Conservation (phyloP, 805 yeast species). For the Ogataea haglerorum region DNA sequence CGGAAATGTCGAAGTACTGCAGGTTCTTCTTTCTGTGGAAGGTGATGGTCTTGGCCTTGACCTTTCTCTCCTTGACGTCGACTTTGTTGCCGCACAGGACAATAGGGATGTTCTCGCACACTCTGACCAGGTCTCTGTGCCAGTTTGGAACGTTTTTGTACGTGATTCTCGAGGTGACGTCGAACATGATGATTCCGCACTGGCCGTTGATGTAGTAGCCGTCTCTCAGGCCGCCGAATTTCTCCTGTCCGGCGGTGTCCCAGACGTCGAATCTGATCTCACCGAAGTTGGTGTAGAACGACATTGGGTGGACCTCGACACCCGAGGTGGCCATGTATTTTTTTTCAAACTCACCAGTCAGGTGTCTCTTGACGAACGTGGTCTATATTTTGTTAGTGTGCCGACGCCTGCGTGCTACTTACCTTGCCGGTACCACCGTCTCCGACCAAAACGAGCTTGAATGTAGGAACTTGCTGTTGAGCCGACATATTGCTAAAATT, state of each 20-base stretch:
- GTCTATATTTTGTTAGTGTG: slow-evolving; percentile 45
- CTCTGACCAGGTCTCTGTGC: slow-evolving; percentile 99
- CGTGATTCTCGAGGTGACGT: slow-evolving; percentile 98
- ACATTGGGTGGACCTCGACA: slow-evolving; percentile 98
- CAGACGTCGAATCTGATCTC: slow-evolving; percentile 98
- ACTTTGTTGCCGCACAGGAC: slow-evolving; percentile 99
- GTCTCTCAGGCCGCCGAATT: slow-evolving; percentile 99
- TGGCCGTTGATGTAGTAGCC: slow-evolving; percentile 99
- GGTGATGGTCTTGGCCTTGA: slow-evolving; percentile 98
- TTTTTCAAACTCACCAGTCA: slow-evolving; percentile 99
- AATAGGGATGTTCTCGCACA: slow-evolving; percentile 99
- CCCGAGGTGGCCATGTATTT: slow-evolving; percentile 98
- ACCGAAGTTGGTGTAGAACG: slow-evolving; percentile 97
- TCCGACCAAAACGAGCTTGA: slow-evolving; percentile 98
- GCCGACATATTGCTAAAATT: slow-evolving; percentile 46
- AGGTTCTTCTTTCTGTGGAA: slow-evolving; percentile 99
- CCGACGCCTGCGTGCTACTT: slow-evolving; percentile 26
- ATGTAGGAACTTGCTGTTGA: slow-evolving; percentile 81
- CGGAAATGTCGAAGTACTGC: slow-evolving; percentile 99
- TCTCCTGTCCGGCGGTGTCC: slow-evolving; percentile 99
- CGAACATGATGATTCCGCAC: slow-evolving; percentile 99
- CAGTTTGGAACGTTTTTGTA: slow-evolving; percentile 99
- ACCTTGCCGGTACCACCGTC: slow-evolving; percentile 99
- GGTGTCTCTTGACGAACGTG: slow-evolving; percentile 98
- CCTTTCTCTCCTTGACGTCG: slow-evolving; percentile 99